Conservation (phyloP, 2,329 filamentous ascomycete species). For the Fusarium continuum region DNA sequence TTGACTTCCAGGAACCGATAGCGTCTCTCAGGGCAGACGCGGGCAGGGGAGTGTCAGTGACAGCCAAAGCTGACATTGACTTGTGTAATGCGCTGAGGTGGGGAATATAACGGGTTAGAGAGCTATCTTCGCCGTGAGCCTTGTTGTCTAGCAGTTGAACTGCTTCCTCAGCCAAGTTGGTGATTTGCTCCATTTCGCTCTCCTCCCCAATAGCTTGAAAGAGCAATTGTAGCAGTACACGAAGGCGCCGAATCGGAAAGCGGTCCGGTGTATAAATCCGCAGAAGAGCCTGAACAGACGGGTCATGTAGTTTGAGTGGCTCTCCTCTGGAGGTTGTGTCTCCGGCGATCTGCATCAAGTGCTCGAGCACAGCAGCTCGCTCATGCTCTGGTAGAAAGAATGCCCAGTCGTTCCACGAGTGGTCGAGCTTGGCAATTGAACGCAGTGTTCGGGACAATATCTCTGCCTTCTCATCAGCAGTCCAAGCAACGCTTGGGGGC, state of each 20-base stretch:
- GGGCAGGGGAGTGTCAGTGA: conserved; percentile 47
- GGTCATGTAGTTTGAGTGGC: conserved; percentile 55
- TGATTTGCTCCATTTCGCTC: conserved; percentile 52
- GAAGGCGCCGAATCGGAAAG: conserved; percentile 62
- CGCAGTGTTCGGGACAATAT: conserved; percentile 67
- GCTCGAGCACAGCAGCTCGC: conserved; percentile 67
- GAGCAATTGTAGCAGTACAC: conserved; percentile 60
- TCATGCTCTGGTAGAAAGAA: conserved; percentile 61
- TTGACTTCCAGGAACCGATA: conserved; percentile 56
- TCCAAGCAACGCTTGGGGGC: conserved; percentile 64
- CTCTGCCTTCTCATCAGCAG: conserved; percentile 57
- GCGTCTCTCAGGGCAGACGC: conserved; percentile 48
- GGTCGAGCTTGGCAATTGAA: conserved; percentile 67
- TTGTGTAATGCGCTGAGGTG: conserved; percentile 58
- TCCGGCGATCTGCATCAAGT: conserved; percentile 63
- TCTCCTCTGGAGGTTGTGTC: conserved; percentile 48
- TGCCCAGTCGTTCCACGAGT: conserved; percentile 65
- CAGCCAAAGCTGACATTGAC: conserved; percentile 56
- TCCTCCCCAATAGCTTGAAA: conserved; percentile 58
- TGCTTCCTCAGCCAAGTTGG: conserved; percentile 51
- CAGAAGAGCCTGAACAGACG: conserved; percentile 58
- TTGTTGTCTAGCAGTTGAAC: conserved; percentile 49
- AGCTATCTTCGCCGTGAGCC: conserved; percentile 56
- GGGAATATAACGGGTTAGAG: conserved; percentile 56
- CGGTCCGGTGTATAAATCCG: conserved; percentile 59